Evolutionary conservation across 805 yeast species (phyloP).

Genomic region (Yamadazyma ubonensis): DNA sequence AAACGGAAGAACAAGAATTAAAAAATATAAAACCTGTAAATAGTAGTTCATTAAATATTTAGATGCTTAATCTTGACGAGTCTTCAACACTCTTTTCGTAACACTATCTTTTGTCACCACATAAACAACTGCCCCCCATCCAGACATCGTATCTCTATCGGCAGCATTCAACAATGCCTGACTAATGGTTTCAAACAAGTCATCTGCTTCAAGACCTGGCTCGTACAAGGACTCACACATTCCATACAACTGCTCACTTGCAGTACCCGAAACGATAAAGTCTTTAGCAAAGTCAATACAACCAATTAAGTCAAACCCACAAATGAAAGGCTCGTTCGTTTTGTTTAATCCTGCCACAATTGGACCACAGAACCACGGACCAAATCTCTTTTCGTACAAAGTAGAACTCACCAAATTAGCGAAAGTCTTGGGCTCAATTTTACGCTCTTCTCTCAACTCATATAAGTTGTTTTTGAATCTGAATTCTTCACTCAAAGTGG

Average conservation of each 20-base stretch:
- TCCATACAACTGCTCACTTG: conserved; percentile 94
- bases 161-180: conserved; percentile 93
- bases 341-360: conserved; percentile 92
- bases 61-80: conserved; percentile 96
- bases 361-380: conserved; percentile 97
- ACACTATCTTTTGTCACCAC: conserved; percentile 90
- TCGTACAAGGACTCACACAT: conserved; percentile 98
- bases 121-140: conserved; percentile 98
- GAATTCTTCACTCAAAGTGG: conserved; percentile 78
- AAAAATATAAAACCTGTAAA: neutral
- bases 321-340: conserved; percentile 81
- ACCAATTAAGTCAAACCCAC: conserved; percentile 95
- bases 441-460: conserved; percentile 86
- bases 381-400: conserved; percentile 86
- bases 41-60: conserved; percentile 1
- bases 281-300: conserved; percentile 94
- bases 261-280: conserved; percentile 94
- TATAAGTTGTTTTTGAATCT: conserved; percentile 84
- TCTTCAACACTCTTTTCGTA: conserved; percentile 79
- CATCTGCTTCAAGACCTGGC: conserved; percentile 91
- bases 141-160: conserved; percentile 95
- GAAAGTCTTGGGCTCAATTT: conserved; percentile 89
- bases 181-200: conserved; percentile 90
- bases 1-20: neutral
- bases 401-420: conserved; percentile 91